Conservation (phyloP, 225 moss, liverwort and hornwort genomes). For the Marchantia polymorpha region DNA sequence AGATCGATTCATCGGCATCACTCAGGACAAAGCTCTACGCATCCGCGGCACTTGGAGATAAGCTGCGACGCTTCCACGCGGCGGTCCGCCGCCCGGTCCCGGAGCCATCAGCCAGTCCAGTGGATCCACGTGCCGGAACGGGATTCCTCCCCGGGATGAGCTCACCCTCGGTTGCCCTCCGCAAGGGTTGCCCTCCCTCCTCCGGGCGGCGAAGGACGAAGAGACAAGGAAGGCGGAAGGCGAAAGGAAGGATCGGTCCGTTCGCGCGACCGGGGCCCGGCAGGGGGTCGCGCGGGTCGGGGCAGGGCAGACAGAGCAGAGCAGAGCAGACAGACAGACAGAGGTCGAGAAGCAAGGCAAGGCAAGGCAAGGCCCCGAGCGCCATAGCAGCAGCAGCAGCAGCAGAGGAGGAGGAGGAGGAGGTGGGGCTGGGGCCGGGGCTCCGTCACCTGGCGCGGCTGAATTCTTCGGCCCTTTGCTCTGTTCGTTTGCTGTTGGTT, state of each 20-base stretch:
- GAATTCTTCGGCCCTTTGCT: constrained; percentile 1
- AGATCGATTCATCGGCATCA: no score
- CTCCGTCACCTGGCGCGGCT: constrained; percentile 4
- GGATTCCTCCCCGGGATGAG: not conserved
- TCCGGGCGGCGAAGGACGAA: not conserved
- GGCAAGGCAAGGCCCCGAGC: no score
- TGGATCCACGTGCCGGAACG: not conserved
- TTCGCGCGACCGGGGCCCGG: no score
- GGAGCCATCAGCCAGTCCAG: not conserved
- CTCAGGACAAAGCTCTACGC: not conserved
- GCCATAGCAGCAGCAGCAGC: no score
- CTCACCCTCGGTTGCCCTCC: not conserved
- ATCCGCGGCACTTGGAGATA: constrained; percentile 15
- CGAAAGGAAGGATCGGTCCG: not conserved
- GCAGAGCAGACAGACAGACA: constrained; percentile 5
- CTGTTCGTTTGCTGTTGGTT: constrained; percentile 4
- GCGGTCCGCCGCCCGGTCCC: not conserved
- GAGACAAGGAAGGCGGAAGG: not conserved
- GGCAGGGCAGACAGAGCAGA: no score
- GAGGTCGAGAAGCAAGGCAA: not conserved
- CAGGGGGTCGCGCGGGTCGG: no score
- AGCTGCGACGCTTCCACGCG: constrained; percentile 24
- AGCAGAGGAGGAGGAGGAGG: no score
- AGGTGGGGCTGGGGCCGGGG: no score
- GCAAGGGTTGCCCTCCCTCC: no score